Evolutionary conservation across 1,139 yeast genomes (phyloP).

Genomic region (Debaryomyces singareniensis): DNA sequence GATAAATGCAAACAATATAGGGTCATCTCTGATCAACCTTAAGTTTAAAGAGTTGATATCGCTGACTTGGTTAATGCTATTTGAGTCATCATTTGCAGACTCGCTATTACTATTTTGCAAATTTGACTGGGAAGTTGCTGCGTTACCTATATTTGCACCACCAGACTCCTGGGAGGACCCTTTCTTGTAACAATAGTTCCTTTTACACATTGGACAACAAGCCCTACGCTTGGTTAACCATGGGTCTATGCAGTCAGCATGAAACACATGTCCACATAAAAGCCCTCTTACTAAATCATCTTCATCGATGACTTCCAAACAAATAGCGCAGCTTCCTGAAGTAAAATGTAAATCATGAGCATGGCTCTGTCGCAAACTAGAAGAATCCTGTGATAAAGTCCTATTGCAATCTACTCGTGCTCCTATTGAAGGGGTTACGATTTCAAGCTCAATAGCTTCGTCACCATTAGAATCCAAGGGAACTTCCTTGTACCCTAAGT

Average conservation of each 20-base stretch:
- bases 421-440: conserved; percentile 6
- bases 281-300: conserved; percentile 66
- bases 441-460: not conserved
- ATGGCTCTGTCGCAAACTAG: too few species aligned
- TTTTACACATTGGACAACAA: conserved; percentile 80
- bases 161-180: conserved; percentile 4
- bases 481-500: not conserved
- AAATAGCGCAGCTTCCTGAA: conserved; percentile 77
- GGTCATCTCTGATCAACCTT: conserved; percentile 36
- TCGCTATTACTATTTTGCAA: conserved; percentile 2
- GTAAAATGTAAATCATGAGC: conserved; percentile 43
- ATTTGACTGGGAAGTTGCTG: conserved; percentile 1
- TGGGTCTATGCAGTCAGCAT: conserved; percentile 72
- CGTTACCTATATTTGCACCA: conserved; percentile 4
- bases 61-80: conserved; percentile 12
- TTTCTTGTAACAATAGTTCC: conserved; percentile 55
- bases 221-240: conserved; percentile 76
- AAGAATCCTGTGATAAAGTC: not conserved
- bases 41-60: conserved; percentile 26
- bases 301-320: conserved; percentile 60
- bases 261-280: conserved; percentile 82
- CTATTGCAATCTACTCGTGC: conserved; percentile 5
- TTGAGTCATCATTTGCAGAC: conserved; percentile 4
- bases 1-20: conserved; percentile 31
- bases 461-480: not conserved